Evolutionary conservation across 352 stramenopile genomes (phyloP), one percentile per base, ranked within the genome.

Genomic region (Globisporangium canariense): DNA sequence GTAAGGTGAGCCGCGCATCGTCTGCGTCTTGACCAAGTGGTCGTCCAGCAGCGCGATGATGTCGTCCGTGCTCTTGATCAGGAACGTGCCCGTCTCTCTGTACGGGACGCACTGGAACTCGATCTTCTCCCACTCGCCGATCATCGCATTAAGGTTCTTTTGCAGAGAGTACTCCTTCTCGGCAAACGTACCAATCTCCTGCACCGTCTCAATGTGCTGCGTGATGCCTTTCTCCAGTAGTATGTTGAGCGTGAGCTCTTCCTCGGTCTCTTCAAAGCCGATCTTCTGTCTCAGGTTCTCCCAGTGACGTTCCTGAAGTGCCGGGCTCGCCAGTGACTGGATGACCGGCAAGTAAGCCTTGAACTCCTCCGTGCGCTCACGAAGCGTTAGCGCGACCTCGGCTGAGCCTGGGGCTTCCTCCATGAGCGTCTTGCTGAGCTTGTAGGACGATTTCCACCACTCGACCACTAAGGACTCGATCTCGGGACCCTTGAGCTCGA

Each of bases 91-190:
- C 4, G 92, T 98, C 56, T 97, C 88, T 11, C 97, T 94, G 67
- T 98, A 98, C 53, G 86, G 75, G 20, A 88, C 88, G 14, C 95
- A 96, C 60, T 97, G 88, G 66, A 98, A 98, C 68, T 97, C 90
- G 41, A 98, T 85, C 50, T 86, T 89, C 47, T 96, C 83, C 96
- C 96, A 99, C 72, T 99, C 96, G 7, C 84, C 70, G 47, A 95
- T 93, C 96, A 99, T 99, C 11, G 79, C 78, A n/a, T 89, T 94
- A 18, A 98, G 70, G 51, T 83, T 91, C 64, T 97, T 97, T 65
- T 98, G 90, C 14, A 99, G 63, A 2, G 90, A 91, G 65, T 97
- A 98, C 71, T 98, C 94, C 64, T 98, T 98, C 70, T 98, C 92
- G 1, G 94, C 95, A 56, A 96, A 93, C 2, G 93, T 95, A 1